These are phyloP conservation scores for Arthonia radiata DNA, from an alignment of 495 filamentous ascomycete species.

Conservation along the genomic window DNA sequence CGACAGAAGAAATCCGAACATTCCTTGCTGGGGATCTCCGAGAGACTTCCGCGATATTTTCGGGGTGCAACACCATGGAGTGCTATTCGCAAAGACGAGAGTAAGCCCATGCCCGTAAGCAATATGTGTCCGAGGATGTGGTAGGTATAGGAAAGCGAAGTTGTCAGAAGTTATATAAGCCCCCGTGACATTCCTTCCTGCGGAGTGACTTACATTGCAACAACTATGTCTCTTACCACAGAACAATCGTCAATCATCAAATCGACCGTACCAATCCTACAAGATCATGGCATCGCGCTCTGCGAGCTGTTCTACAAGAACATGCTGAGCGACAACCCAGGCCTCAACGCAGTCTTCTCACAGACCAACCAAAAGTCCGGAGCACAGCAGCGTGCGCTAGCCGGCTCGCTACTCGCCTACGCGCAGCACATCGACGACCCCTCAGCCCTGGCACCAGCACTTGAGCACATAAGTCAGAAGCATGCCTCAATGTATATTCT, in stretches of 20 bases:
- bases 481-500: constrained; percentile 46
- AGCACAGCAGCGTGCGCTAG: constrained; percentile 39
- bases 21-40: too few species aligned
- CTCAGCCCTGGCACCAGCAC: constrained; percentile 27
- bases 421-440: constrained; percentile 49
- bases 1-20: too few species aligned
- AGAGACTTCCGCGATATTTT: too few species aligned
- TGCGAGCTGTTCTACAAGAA: constrained; percentile 43
- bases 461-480: constrained; percentile 54
- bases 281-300: constrained; percentile 38
- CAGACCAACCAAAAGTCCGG: constrained; percentile 36
- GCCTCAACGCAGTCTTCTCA: constrained; percentile 43
- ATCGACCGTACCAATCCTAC: constrained; percentile 34
- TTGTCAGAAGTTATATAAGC: too few species aligned
- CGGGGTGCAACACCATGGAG: too few species aligned
- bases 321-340: constrained; percentile 34
- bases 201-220: too few species aligned
- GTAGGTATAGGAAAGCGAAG: too few species aligned
- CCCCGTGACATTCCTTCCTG: too few species aligned
- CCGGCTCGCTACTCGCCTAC: constrained; percentile 40
- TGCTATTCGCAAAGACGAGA: too few species aligned
- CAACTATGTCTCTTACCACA: constrained; percentile 9
- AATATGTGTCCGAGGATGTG: too few species aligned
- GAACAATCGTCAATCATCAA: constrained; percentile 24
- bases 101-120: too few species aligned